A percentile compares a stretch with the other conserved stretches of the same genome.
phyloP scores from a whole-genome alignment of 257 asterid species.

The Leptodermis oblonga region DNA sequence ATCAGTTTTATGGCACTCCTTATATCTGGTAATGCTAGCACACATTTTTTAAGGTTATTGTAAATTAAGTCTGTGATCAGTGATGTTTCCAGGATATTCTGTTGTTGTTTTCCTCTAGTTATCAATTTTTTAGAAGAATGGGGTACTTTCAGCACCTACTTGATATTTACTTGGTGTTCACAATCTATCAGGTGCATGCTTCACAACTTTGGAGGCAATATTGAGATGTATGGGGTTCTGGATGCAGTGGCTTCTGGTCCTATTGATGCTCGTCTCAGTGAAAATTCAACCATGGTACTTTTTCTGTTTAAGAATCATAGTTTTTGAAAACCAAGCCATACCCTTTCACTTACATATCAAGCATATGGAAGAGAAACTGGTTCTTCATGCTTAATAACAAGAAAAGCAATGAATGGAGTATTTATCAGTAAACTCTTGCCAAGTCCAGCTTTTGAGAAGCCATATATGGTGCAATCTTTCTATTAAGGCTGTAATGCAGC shows the following conservation, averaged over 20 bases:
- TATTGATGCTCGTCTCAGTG: conserved; percentile 70
- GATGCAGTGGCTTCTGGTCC: conserved; percentile 97
- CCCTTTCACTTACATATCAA: neutral
- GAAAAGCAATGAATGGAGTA: neutral
- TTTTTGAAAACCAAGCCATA: neutral
- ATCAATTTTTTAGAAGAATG: neutral
- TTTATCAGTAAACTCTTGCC: conserved; percentile 6
- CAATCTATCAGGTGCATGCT: conserved; percentile 82
- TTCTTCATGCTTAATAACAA: neutral
- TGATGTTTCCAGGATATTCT: neutral
- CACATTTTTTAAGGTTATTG: conserved; percentile 7
- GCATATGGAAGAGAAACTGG: conserved; percentile 1
- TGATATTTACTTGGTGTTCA: conserved; percentile 9
- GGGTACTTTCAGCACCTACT: neutral
- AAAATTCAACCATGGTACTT: conserved; percentile 84
- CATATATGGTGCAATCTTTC: neutral
- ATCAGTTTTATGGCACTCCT: conserved; percentile 86
- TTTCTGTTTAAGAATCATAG: neutral
- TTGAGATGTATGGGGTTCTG: conserved; percentile 90
- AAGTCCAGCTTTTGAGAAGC: neutral
- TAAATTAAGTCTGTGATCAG: neutral
- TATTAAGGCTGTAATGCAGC: no score
- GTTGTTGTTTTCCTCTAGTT: neutral
- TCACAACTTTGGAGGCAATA: conserved; percentile 97
- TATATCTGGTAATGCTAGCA: conserved; percentile 65